phyloP scores from a whole-genome alignment of 2,329 filamentous ascomycete species.

The Cordyceps militaris region DNA sequence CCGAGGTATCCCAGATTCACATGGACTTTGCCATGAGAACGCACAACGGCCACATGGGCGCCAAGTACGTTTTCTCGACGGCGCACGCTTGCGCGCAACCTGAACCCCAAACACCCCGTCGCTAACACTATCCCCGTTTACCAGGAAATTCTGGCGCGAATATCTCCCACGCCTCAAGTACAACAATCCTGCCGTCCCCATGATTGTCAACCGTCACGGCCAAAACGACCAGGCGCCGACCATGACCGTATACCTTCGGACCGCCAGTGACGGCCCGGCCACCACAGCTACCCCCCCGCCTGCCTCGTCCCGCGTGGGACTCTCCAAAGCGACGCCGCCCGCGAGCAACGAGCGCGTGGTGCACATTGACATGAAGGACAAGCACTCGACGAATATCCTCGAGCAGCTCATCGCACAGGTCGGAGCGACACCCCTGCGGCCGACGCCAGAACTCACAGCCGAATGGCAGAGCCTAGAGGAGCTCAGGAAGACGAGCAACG shows the following conservation, averaged over 20 bases:
- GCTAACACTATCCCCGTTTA: conserved; percentile 14
- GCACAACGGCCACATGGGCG: conserved; percentile 62
- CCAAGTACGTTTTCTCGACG: conserved; percentile 47
- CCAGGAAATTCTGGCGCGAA: conserved; percentile 80
- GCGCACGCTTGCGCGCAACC: background rate
- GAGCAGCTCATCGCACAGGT: conserved; percentile 55
- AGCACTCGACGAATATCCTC: conserved; percentile 55
- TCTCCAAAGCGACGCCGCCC: conserved; percentile 42
- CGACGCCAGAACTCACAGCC: conserved; percentile 52
- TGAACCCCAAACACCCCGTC: background rate
- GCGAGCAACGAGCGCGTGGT: conserved; percentile 42
- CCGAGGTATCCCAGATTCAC: conserved; percentile 67
- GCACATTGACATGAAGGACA: conserved; percentile 57
- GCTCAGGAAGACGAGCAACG: conserved; percentile 40
- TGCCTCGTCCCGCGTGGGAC: conserved; percentile 39
- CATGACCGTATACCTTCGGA: conserved; percentile 59
- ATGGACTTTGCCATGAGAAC: conserved; percentile 60
- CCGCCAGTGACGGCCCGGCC: conserved; percentile 21
- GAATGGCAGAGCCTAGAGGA: conserved; percentile 53
- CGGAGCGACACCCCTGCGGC: conserved; percentile 48
- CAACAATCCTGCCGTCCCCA: conserved; percentile 80
- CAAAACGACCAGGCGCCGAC: conserved; percentile 50
- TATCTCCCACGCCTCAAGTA: conserved; percentile 85
- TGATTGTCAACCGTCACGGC: conserved; percentile 67
- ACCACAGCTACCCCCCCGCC: conserved; percentile 32